Conservation (phyloP, 345 rosid species). For the Eucalyptus melliodora region DNA sequence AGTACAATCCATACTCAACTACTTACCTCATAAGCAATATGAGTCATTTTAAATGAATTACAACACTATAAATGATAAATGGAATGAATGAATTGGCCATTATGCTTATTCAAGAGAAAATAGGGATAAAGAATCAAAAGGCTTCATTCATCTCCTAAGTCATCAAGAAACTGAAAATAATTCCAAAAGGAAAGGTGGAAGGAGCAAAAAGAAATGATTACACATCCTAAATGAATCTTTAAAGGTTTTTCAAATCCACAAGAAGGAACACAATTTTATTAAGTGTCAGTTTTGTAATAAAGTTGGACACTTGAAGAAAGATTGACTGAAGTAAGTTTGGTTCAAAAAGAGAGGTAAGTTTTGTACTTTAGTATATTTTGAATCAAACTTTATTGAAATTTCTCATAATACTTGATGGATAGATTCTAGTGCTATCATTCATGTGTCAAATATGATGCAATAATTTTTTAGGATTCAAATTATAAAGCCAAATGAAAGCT, state of each 20-base stretch:
- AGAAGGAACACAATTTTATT: not conserved
- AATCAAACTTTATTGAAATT: not conserved
- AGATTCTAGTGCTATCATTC: not conserved
- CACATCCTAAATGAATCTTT: not conserved
- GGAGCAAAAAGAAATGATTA: not conserved
- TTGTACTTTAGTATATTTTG: not conserved
- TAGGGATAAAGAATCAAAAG: not conserved
- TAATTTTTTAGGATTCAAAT: not conserved
- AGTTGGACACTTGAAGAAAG: not conserved
- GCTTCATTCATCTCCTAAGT: not conserved
- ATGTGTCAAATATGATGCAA: not conserved
- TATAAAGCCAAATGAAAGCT: not conserved
- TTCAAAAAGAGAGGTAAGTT: not conserved
- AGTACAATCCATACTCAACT: no score
- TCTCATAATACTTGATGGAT: not conserved
- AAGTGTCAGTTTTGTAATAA: not conserved
- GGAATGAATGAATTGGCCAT: not conserved
- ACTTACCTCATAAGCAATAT: no score
- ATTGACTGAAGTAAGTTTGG: not conserved
- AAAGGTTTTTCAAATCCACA: not conserved
- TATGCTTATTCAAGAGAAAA: not conserved
- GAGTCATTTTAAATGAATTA: not conserved
- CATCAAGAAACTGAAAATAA: not conserved
- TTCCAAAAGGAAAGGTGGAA: not conserved
- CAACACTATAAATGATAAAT: slow-evolving; percentile 5